Evolutionary conservation across 23 red algal genomes (phyloP), one percentile per base, ranked within the genome.

Genomic region (Pyropia yezoensis): DNA sequence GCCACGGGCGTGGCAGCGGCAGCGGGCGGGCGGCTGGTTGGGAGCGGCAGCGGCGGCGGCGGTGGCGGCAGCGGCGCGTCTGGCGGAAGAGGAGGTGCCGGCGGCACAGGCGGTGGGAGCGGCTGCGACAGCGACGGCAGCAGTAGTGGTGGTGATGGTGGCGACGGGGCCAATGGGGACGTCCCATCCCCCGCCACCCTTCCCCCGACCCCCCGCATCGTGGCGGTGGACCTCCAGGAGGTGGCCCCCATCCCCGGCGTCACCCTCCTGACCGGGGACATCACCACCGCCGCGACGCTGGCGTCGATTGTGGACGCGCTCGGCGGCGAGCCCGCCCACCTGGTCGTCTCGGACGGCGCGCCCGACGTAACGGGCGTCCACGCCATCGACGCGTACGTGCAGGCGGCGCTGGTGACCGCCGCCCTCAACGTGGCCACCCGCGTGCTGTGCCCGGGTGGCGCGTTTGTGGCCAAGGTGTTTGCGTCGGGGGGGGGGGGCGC

Each of bases 391-490:
- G 85, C 73, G 58, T 96, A 85, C 69, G 88, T 85, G 26, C 83
- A 96, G 57, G 59, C 72, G 5, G 64, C 78, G 34, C 68, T 96
- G 16, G 34, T 96, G 0, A 57, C 54, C 29, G 67, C 83, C 12
- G 91, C 84, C 17, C 64, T 89, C 13, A 77, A 73, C 12, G 70
- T 96, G 22, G 71, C 69, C 18, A 50, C 14, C 25, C 33, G 49
- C 21, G 25, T 86, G 34, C 62, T 96, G 29, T 0, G 9, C 2
- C 49, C 54, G 0, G 83, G 91, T 52, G 91, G 91, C 50, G 65
- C 69, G 1, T 89, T 96, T 55, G 91, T 96, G 14, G 83, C 83
- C 28, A 96, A 96, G 59, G 65, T 96, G 33, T 96, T 96, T 79
- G 76, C 39, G 39, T 3, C 9, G 39, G 39, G 39, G 11, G 39